These are phyloP conservation scores for Fusarium sp. DNA, from an alignment of 2,329 filamentous ascomycete species.

Conservation along the genomic window DNA sequence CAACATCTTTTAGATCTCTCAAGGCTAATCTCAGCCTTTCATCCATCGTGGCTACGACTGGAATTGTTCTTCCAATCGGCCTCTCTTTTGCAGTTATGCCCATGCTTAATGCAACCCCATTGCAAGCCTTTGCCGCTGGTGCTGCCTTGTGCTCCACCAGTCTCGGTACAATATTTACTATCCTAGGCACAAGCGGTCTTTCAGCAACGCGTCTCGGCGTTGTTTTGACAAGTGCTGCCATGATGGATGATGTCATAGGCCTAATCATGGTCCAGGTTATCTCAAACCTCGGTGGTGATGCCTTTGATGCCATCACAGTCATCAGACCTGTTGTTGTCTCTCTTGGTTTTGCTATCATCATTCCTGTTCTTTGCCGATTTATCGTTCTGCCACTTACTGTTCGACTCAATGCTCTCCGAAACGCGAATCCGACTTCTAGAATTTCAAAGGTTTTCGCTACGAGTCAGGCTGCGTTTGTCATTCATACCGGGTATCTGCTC, in stretches of 20 bases:
- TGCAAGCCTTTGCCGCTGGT: constrained; percentile 76
- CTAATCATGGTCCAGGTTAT: constrained; percentile 81
- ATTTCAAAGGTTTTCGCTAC: constrained; percentile 40
- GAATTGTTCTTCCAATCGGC: constrained; percentile 69
- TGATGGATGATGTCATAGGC: constrained; percentile 83
- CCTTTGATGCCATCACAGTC: constrained; percentile 46
- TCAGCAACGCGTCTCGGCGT: constrained; percentile 59
- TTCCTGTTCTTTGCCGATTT: constrained; percentile 58
- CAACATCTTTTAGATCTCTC: constrained; percentile 48
- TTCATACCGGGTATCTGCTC: constrained; percentile 60
- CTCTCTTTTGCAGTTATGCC: constrained; percentile 68
- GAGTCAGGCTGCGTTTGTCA: constrained; percentile 49
- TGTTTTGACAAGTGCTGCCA: constrained; percentile 75
- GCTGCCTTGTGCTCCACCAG: constrained; percentile 78
- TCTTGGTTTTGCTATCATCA: constrained; percentile 57
- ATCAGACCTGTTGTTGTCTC: constrained; percentile 57
- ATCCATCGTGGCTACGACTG: constrained; percentile 68
- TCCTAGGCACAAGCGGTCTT: constrained; percentile 55
- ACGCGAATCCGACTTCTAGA: constrained; percentile 22
- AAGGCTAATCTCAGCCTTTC: constrained; percentile 69
- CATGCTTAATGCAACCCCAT: constrained; percentile 57
- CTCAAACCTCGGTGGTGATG: constrained; percentile 62
- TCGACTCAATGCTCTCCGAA: constrained; percentile 45
- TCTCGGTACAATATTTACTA: constrained; percentile 73
- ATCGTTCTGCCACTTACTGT: constrained; percentile 53